Evolutionary conservation across 176 grass and related monocot species (phyloP).

Genomic region (Melocanna baccifera): DNA sequence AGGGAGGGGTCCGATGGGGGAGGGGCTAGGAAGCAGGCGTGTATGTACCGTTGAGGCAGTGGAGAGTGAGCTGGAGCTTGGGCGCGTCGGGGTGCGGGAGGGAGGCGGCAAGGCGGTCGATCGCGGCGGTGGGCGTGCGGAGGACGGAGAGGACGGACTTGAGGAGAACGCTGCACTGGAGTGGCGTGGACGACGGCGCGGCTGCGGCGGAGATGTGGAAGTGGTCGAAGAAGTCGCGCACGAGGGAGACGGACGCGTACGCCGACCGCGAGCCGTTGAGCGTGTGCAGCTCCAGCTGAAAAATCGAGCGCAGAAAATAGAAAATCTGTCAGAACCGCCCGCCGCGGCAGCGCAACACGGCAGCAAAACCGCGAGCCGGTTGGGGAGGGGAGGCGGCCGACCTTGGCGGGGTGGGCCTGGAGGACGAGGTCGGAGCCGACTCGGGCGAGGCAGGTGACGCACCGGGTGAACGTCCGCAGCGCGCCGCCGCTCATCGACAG

Average conservation of each 20-base stretch:
- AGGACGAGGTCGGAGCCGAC: constrained; percentile 75
- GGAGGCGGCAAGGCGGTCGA: constrained; percentile 55
- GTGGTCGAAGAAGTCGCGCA: constrained; percentile 65
- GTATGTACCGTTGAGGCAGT: constrained; percentile 70
- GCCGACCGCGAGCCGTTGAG: constrained; percentile 82
- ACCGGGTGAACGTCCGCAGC: constrained; percentile 77
- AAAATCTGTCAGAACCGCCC: background rate
- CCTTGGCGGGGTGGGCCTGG: constrained; percentile 72
- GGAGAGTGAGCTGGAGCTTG: constrained; percentile 82
- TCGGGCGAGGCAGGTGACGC: constrained; percentile 74
- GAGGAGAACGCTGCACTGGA: constrained; percentile 83
- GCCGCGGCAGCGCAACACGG: background rate
- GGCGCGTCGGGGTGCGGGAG: constrained; percentile 53
- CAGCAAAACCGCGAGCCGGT: background rate
- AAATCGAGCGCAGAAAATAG: background rate
- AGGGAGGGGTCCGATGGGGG: background rate
- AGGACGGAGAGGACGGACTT: constrained; percentile 76
- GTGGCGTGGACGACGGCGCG: constrained; percentile 35
- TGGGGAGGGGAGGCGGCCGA: constrained; percentile 10
- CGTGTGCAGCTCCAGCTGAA: constrained; percentile 77
- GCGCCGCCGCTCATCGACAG: constrained; percentile 65
- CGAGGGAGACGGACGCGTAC: constrained; percentile 70
- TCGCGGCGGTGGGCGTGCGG: constrained; percentile 54
- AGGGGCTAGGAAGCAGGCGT: background rate
- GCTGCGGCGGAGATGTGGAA: constrained; percentile 37